Conservation (phyloP, 192 early-diverging fungal genomes). For the Globomyces pollinis-pini region DNA sequence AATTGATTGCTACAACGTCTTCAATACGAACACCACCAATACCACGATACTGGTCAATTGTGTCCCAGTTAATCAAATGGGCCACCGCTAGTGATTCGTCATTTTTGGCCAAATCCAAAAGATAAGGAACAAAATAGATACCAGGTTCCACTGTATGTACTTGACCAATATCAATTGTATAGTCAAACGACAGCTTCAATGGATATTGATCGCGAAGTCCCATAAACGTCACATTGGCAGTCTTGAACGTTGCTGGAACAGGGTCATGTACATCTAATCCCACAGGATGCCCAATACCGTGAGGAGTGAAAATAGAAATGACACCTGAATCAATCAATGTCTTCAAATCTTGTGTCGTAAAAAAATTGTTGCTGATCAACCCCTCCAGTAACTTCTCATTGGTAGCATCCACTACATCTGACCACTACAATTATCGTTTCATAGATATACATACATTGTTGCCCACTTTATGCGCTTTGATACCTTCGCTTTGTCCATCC, state of each 20-base stretch:
- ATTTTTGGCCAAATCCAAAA: constrained; percentile 29
- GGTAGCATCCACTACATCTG: neutral
- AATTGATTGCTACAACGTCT: constrained; percentile 37
- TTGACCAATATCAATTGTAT: constrained; percentile 54
- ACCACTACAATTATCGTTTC: constrained; percentile 55
- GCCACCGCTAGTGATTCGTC: constrained; percentile 2
- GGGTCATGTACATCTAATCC: constrained; percentile 91
- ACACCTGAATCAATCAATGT: constrained; percentile 49
- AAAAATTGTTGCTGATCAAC: constrained; percentile 52
- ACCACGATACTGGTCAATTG: constrained; percentile 21
- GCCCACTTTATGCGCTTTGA: constrained; percentile 48
- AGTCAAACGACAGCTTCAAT: constrained; percentile 38
- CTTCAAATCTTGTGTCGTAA: constrained; percentile 46
- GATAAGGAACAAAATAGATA: constrained; percentile 80
- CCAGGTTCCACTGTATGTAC: constrained; percentile 89
- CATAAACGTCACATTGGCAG: neutral
- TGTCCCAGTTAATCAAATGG: constrained; percentile 36
- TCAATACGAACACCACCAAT: constrained; percentile 47
- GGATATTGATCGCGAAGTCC: neutral
- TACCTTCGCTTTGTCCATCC: constrained; percentile 64
- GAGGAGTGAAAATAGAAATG: constrained; percentile 74
- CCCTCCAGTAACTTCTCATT: constrained; percentile 22
- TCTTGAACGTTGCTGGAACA: constrained; percentile 19
- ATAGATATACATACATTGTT: constrained; percentile 42
- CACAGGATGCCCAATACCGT: constrained; percentile 75